A percentile compares a stretch with the other conserved stretches of the same genome.
Conservation (phyloP, 257 asterid species). For the Forsythia suspensa region DNA sequence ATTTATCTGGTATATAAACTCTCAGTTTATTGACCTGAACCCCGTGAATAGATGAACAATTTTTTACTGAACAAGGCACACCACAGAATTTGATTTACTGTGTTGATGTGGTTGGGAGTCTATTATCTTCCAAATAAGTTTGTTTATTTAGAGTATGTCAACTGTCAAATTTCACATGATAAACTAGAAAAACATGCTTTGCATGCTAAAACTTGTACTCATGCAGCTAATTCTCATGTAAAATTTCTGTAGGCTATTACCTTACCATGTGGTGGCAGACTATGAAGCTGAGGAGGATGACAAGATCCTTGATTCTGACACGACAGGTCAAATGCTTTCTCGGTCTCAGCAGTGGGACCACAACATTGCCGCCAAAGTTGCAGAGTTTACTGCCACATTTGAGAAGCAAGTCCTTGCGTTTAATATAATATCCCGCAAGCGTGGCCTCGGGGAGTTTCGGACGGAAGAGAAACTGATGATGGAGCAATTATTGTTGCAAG, state of each 20-base stretch:
- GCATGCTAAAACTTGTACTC: background rate
- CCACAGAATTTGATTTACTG: background rate
- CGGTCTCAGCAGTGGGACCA: slow-evolving; percentile 99
- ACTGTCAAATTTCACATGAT: background rate
- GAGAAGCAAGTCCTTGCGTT: slow-evolving; percentile 98
- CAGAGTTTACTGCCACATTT: slow-evolving; percentile 94
- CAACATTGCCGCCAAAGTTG: slow-evolving; percentile 90
- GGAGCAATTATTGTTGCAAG: slow-evolving; percentile 85
- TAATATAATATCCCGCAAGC: slow-evolving; percentile 80
- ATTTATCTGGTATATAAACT: background rate
- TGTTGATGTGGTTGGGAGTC: background rate
- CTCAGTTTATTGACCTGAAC: background rate
- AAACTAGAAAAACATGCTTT: background rate
- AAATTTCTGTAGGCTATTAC: slow-evolving; percentile 65
- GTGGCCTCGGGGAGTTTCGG: slow-evolving; percentile 85
- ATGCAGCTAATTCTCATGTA: background rate
- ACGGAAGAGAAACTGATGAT: slow-evolving; percentile 96
- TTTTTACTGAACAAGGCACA: background rate
- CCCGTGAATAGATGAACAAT: background rate
- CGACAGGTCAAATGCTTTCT: slow-evolving; percentile 79
- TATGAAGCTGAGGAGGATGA: slow-evolving; percentile 99
- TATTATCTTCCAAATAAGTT: background rate
- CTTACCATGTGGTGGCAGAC: slow-evolving; percentile 99
- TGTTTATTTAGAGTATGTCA: background rate
- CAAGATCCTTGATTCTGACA: slow-evolving; percentile 93